Conservation (phyloP, 202 grass and related monocot genomes). For the Carex arenaria region DNA sequence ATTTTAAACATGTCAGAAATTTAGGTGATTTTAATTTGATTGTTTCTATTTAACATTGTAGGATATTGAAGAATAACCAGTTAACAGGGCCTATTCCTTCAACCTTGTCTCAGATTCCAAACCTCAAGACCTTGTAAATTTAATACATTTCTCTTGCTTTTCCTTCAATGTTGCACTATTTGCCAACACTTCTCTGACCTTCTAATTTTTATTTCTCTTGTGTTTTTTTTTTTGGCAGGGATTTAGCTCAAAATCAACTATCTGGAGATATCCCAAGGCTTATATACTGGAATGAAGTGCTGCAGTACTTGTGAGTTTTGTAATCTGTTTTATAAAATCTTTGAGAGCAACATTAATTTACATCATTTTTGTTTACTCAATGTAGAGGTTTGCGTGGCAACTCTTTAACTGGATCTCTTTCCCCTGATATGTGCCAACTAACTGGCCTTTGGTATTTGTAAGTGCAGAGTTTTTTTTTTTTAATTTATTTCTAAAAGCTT, state of each 20-base stretch:
- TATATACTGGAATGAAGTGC: conserved; percentile 98
- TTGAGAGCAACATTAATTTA: not conserved
- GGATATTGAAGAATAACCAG: conserved; percentile 95
- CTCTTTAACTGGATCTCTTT: conserved; percentile 70
- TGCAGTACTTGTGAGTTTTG: conserved; percentile 80
- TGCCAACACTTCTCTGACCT: conserved; percentile 19
- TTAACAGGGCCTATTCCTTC: conserved; percentile 96
- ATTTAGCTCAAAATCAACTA: conserved; percentile 89
- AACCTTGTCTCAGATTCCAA: conserved; percentile 95
- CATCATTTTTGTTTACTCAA: conserved; percentile 15
- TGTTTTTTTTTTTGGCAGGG: conserved; percentile 39
- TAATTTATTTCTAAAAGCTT: not conserved
- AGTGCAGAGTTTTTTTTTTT: conserved; percentile 26
- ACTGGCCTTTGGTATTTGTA: conserved; percentile 99
- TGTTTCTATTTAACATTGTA: conserved; percentile 32
- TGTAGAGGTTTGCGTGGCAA: conserved; percentile 88
- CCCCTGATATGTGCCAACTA: conserved; percentile 94
- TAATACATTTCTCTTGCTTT: conserved; percentile 25
- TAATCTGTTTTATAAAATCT: not conserved
- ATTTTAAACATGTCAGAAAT: conserved; percentile 20
- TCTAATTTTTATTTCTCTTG: conserved; percentile 16
- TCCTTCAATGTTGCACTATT: conserved; percentile 27
- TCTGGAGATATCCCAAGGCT: conserved; percentile 83
- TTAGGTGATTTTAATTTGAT: conserved; percentile 11
- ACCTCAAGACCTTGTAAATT: conserved; percentile 84